These are phyloP conservation scores for Lactarius hengduanensis DNA, from an alignment of 768 basidiomycete species.

Conservation along the genomic window DNA sequence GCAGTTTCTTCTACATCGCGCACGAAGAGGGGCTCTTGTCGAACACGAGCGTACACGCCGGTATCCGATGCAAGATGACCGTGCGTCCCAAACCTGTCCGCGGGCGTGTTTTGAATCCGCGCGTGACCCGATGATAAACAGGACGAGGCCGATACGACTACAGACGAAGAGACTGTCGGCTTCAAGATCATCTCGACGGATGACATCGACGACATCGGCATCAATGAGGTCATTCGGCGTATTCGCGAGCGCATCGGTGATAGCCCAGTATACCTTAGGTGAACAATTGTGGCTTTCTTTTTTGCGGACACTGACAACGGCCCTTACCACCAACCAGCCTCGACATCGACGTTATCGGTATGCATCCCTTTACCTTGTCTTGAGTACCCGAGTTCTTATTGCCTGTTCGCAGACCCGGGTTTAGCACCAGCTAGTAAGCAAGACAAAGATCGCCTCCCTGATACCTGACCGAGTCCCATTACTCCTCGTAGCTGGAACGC, in stretches of 20 bases:
- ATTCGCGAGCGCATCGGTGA: conserved; percentile 73
- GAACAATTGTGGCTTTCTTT: neutral
- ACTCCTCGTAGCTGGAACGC: conserved; percentile 62
- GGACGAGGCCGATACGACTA: conserved; percentile 60
- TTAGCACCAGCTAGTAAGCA: conserved; percentile 58
- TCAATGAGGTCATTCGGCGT: conserved; percentile 62
- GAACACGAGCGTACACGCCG: conserved; percentile 77
- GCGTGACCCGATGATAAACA: conserved; percentile 31
- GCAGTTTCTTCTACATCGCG: conserved; percentile 83
- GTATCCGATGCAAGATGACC: conserved; percentile 74
- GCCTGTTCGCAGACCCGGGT: conserved; percentile 56
- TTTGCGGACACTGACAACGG: neutral
- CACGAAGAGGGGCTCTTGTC: conserved; percentile 73
- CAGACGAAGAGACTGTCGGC: conserved; percentile 64
- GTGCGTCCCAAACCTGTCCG: conserved; percentile 36
- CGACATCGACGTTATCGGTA: conserved; percentile 82
- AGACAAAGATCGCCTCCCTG: neutral
- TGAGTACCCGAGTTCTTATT: neutral
- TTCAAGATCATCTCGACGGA: conserved; percentile 79
- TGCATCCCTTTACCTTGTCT: conserved; percentile 22
- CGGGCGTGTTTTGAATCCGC: neutral
- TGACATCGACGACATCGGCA: conserved; percentile 80
- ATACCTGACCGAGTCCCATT: neutral
- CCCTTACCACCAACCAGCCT: conserved; percentile 41
- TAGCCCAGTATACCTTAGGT: conserved; percentile 74